Conservation (phyloP, 129 eudicot genomes). For the Kitagawia praeruptora region DNA sequence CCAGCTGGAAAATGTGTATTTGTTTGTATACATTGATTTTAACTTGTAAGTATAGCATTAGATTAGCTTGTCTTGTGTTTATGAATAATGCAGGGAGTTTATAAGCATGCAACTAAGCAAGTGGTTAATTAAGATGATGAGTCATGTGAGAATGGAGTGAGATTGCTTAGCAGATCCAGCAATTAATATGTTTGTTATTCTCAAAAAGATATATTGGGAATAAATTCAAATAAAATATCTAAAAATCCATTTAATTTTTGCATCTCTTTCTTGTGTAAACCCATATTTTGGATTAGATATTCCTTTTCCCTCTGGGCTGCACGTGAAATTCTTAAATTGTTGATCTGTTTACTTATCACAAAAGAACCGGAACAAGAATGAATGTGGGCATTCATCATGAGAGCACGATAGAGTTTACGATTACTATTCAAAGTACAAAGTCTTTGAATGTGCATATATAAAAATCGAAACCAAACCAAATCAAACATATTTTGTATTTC, state of each 20-base stretch:
- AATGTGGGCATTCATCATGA: constrained; percentile 8
- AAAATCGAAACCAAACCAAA: no score
- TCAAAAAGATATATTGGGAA: background rate
- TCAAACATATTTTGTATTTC: background rate
- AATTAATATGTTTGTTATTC: background rate
- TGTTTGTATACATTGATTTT: background rate
- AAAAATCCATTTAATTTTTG: background rate
- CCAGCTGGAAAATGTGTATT: background rate
- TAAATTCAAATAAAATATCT: background rate
- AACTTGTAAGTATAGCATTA: background rate
- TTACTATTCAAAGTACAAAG: background rate
- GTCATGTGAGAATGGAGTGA: constrained; percentile 1
- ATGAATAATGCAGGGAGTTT: background rate
- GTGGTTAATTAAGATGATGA: background rate
- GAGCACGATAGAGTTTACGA: background rate
- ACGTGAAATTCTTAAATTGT: constrained; percentile 9
- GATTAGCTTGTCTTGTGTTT: background rate
- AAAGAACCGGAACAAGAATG: background rate
- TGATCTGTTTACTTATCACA: background rate
- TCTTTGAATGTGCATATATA: background rate
- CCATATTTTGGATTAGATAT: background rate
- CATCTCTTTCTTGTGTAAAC: constrained; percentile 1
- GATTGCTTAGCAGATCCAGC: constrained; percentile 10
- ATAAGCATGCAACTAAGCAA: background rate
- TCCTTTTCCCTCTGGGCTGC: background rate